phyloP scores from a whole-genome alignment of 495 filamentous ascomycete genomes.

The Apiosordaria backusii region DNA sequence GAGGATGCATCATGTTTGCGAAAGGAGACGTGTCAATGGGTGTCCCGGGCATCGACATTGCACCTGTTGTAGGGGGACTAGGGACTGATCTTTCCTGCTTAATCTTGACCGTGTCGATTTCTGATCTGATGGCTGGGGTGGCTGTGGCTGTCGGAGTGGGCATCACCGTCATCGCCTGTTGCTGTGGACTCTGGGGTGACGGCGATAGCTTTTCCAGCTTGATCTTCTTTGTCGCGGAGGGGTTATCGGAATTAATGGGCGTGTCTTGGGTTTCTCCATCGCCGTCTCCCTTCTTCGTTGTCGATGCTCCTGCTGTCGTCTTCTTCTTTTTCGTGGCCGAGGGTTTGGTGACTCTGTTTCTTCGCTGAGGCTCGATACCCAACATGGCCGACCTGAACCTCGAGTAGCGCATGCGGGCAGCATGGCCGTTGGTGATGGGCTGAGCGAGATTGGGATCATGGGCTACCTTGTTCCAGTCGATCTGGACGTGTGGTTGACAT shows the following conservation, averaged over 20 bases:
- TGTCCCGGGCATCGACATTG: not conserved
- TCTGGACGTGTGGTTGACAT: conserved; percentile 38
- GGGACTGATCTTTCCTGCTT: conserved; percentile 31
- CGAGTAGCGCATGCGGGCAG: conserved; percentile 75
- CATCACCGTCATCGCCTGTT: conserved; percentile 7
- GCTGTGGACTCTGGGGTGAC: not conserved
- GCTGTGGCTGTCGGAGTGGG: conserved; percentile 7
- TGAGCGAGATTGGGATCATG: conserved; percentile 46
- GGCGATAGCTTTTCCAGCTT: not conserved
- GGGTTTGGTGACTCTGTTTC: conserved; percentile 37
- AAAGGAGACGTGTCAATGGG: not conserved
- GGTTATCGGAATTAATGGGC: conserved; percentile 27
- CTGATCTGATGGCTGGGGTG: conserved; percentile 13
- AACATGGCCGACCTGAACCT: conserved; percentile 55
- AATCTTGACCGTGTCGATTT: conserved; percentile 27
- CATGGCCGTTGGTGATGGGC: conserved; percentile 74
- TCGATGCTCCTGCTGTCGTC: conserved; percentile 16
- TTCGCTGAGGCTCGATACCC: conserved; percentile 39
- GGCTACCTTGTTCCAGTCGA: conserved; percentile 72
- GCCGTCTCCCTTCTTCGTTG: not conserved
- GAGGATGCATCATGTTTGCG: conserved; percentile 7
- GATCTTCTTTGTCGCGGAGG: not conserved
- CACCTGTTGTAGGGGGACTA: not conserved
- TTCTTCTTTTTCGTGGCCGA: conserved; percentile 43
- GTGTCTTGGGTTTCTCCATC: conserved; percentile 32